Conservation (phyloP, 148 eudicot genomes). For the Rhododendron vialii region DNA sequence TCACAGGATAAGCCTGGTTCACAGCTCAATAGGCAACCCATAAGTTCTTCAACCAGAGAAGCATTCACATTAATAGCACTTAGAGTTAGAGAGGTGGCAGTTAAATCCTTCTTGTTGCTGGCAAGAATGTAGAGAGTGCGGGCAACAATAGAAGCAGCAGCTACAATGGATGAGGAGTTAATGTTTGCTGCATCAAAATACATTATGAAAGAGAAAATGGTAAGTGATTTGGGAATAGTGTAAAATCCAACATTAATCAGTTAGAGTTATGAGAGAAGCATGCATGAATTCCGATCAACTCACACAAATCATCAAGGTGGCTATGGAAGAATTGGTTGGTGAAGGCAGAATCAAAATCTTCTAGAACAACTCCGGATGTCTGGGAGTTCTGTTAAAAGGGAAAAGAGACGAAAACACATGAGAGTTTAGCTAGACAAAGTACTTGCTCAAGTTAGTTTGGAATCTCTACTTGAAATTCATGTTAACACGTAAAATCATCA, state of each 20-base stretch:
- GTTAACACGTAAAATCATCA: neutral
- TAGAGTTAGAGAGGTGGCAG: slow-evolving; percentile 35
- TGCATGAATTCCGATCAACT: slow-evolving; percentile 27
- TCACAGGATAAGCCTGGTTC: slow-evolving; percentile 89
- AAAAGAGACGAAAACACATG: neutral
- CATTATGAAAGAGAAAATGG: slow-evolving; percentile 10
- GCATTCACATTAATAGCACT: slow-evolving; percentile 51
- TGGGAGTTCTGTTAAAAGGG: slow-evolving; percentile 52
- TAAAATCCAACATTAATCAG: neutral
- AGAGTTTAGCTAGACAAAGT: neutral
- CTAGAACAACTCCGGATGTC: slow-evolving; percentile 72
- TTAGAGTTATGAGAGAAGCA: neutral
- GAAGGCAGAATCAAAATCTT: slow-evolving; percentile 76
- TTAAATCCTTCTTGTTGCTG: slow-evolving; percentile 38
- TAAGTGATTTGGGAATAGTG: neutral
- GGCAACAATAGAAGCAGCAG: slow-evolving; percentile 90
- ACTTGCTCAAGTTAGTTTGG: neutral
- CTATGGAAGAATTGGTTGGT: slow-evolving; percentile 81
- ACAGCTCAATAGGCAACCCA: slow-evolving; percentile 75
- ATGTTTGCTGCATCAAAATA: slow-evolving; percentile 62
- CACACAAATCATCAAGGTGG: slow-evolving; percentile 78
- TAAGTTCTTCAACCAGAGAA: slow-evolving; percentile 75
- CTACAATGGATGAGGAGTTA: slow-evolving; percentile 71
- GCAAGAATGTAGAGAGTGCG: slow-evolving; percentile 82
- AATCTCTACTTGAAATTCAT: neutral